Base-by-base conservation (phyloP, 1,139 yeast species). In the Dujonia santamariae region DNA sequence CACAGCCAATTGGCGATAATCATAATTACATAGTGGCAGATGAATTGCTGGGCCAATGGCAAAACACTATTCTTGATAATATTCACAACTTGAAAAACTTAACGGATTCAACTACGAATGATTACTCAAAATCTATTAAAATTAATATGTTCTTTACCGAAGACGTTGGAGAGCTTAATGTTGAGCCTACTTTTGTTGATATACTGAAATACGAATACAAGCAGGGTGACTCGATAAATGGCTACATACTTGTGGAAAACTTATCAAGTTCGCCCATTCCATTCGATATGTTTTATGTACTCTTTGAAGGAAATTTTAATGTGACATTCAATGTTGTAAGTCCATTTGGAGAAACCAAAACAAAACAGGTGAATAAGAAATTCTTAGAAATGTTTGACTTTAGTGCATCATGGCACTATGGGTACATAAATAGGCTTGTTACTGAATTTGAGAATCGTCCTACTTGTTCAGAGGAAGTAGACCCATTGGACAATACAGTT, bases 331-430 rank as follows among this genome's bases (percentile, higher is more conserved):
- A 19, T 16, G n/a, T 5, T n/a, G 9, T 22, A 14, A 14, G 25
- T 22, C 5, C 25, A 7, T 8, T 18, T n/a, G 20, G 21, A 4
- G 30, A 27, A 16, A 12, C 11, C 30, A 8, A 23, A 7, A 13
- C 30, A 6, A 27, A 16, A 14, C 9, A 7, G 7, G 15, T 20
- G 11, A 15, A 19, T 24, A 50, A 48, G 27, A 59, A 54, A 35
- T 61, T 61, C 37, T 48, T 68, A 41, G 69, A 68, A 39, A 67
- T 68, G 73, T 65, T 61, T 45, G 75, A 68, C 43, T 66, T 67
- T 37, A 51, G 56, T 28, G 73, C 70, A 2, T 59, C 68, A 25
- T 67, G 61, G 59, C 59, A 60, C 39, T 51, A 49, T 23, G 61
- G 54, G 1, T 44, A 51, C 28, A 54, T 67, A 22, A 54, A 58